phyloP scores from a whole-genome alignment of 1,284 basidiomycete genomes.

The Cystobasidiaceae sp. region DNA sequence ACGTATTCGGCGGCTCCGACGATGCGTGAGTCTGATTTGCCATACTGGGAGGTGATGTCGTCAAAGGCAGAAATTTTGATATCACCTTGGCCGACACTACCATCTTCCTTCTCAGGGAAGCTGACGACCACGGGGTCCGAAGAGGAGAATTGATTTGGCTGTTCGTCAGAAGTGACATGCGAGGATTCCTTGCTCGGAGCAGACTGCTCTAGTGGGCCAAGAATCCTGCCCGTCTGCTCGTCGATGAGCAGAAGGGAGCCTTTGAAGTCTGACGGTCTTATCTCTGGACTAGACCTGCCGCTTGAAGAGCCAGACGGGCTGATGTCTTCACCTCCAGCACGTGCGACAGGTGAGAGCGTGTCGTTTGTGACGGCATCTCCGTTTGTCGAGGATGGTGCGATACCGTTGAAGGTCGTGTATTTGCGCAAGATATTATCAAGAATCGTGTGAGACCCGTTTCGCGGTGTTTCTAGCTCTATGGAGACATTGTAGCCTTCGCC shows the following conservation, averaged over 20 bases:
- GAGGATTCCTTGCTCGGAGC: slow-evolving; percentile 6
- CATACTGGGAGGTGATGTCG: slow-evolving; percentile 18
- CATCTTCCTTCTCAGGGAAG: slow-evolving; percentile 17
- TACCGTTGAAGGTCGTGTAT: slow-evolving; percentile 14
- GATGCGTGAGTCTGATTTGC: slow-evolving; percentile 11
- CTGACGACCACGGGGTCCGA: slow-evolving; percentile 8
- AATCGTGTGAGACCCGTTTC: slow-evolving; percentile 17
- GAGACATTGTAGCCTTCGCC: slow-evolving; percentile 19
- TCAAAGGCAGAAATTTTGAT: slow-evolving; percentile 23
- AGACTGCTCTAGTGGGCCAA: slow-evolving; percentile 21
- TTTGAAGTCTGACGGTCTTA: slow-evolving; percentile 20
- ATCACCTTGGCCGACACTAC: slow-evolving; percentile 1
- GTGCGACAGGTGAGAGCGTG: neutral
- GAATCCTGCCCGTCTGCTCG: slow-evolving; percentile 25
- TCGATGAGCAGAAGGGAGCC: slow-evolving; percentile 21
- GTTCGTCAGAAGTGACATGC: neutral
- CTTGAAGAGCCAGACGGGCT: neutral
- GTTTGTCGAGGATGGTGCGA: neutral
- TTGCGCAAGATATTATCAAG: slow-evolving; percentile 17
- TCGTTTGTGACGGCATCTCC: neutral
- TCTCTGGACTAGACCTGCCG: slow-evolving; percentile 12
- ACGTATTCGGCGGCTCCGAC: slow-evolving; percentile 30
- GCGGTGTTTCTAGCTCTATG: slow-evolving; percentile 22
- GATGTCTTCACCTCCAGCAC: neutral
- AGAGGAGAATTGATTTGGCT: slow-evolving; percentile 1